Conservation (phyloP, 495 filamentous ascomycete genomes). For the Elaphomyces granulatus region DNA sequence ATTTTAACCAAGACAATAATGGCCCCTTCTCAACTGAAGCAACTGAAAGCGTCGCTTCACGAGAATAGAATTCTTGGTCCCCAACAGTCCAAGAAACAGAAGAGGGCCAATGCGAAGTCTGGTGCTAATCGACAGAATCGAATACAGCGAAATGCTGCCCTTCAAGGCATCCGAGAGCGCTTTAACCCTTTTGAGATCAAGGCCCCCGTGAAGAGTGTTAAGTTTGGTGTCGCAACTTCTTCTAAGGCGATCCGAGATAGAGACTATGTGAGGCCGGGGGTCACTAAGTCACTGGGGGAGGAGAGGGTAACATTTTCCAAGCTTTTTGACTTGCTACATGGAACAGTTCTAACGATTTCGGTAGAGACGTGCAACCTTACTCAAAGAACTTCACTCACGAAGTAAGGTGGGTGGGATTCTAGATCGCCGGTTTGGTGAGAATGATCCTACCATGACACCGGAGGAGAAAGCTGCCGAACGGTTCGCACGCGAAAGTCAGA, state of each 20-base stretch:
- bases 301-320: slow-evolving; percentile 47
- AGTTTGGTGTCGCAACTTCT: slow-evolving; percentile 59
- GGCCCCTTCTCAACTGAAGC: slow-evolving; percentile 92
- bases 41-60: slow-evolving; percentile 75
- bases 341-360: slow-evolving; percentile 3
- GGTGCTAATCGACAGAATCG: slow-evolving; percentile 44
- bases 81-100: slow-evolving; percentile 84
- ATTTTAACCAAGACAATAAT: slow-evolving; percentile 32
- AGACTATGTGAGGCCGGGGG: slow-evolving; percentile 53
- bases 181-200: slow-evolving; percentile 98
- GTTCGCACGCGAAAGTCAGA: slow-evolving; percentile 73
- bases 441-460: slow-evolving; percentile 82
- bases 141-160: slow-evolving; percentile 55
- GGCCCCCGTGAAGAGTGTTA: slow-evolving; percentile 46
- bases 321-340: not conserved
- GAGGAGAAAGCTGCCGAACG: slow-evolving; percentile 88
- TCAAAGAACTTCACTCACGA: slow-evolving; percentile 70
- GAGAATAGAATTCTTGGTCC: slow-evolving; percentile 79
- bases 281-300: slow-evolving; percentile 76
- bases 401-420: slow-evolving; percentile 87
- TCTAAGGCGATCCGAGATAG: slow-evolving; percentile 25
- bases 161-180: slow-evolving; percentile 75
- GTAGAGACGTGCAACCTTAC: slow-evolving; percentile 61
- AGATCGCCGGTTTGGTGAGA: slow-evolving; percentile 90
- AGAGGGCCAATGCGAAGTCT: slow-evolving; percentile 54